These are phyloP conservation scores for Arthonia radiata DNA, from an alignment of 495 filamentous ascomycete genomes.

Conservation along the genomic window DNA sequence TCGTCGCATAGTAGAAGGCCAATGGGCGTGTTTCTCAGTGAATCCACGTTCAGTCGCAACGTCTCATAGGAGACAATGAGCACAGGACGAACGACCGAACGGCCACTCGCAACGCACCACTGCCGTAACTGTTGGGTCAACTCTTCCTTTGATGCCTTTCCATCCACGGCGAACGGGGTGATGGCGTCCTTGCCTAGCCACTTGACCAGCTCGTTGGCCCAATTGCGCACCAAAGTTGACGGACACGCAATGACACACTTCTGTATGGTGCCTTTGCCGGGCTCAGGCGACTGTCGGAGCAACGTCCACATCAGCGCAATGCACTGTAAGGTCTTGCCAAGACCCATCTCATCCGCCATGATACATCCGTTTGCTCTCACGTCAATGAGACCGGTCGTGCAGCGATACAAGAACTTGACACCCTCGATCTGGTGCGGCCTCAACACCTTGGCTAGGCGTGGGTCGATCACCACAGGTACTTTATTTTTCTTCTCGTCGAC, in stretches of 20 bases:
- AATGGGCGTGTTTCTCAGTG: constrained; percentile 65
- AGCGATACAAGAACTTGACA: constrained; percentile 91
- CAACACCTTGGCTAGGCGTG: constrained; percentile 67
- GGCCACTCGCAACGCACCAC: constrained; percentile 76
- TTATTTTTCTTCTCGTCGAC: constrained; percentile 55
- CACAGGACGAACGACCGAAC: constrained; percentile 79
- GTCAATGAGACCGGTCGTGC: constrained; percentile 83
- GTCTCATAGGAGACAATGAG: constrained; percentile 99
- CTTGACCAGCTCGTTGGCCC: constrained; percentile 88
- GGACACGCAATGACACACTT: constrained; percentile 99
- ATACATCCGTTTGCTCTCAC: constrained; percentile 90
- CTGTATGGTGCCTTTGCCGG: constrained; percentile 78
- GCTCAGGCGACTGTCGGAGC: constrained; percentile 81
- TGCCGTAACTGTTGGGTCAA: constrained; percentile 72
- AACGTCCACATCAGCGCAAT: constrained; percentile 87
- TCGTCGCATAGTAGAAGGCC: constrained; percentile 94
- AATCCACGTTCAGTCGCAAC: constrained; percentile 69
- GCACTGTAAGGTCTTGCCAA: constrained; percentile 61
- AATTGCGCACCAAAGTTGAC: constrained; percentile 88
- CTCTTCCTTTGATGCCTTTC: constrained; percentile 87
- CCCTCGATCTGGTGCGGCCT: constrained; percentile 95
- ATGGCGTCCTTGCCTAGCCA: constrained; percentile 87
- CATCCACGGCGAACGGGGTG: constrained; percentile 86
- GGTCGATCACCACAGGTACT: constrained; percentile 94
- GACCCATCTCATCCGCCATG: constrained; percentile 81